Conservation (phyloP, 208 protist species). For the Leishmania tropica region DNA sequence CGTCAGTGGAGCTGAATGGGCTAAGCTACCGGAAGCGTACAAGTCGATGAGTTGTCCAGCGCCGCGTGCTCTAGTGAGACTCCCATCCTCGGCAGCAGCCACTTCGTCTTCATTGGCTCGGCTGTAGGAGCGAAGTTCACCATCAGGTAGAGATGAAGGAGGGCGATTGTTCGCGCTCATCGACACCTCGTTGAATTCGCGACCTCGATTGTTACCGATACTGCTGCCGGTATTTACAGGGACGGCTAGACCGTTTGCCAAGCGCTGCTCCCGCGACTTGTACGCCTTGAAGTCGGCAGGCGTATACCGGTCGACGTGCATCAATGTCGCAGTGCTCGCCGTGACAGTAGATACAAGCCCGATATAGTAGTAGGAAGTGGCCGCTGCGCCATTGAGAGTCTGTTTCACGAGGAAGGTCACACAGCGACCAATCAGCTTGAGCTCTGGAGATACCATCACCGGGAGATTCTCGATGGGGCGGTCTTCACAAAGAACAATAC, state of each 20-base stretch:
- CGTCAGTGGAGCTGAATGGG: not conserved
- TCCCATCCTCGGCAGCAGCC: not conserved
- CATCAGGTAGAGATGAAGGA: no score
- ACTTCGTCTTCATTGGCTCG: not conserved
- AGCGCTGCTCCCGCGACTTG: conserved; percentile 18
- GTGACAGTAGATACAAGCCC: conserved; percentile 64
- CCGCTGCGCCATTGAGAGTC: conserved; percentile 30
- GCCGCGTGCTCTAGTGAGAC: not conserved
- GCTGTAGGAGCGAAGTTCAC: not conserved
- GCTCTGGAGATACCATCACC: conserved; percentile 45
- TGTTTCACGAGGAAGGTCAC: conserved; percentile 51
- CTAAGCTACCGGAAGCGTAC: conserved; percentile 6
- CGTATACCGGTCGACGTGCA: conserved; percentile 67
- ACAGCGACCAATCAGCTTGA: conserved; percentile 80
- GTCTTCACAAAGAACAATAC: conserved; percentile 48
- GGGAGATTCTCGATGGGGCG: conserved; percentile 69
- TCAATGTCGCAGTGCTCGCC: conserved; percentile 59
- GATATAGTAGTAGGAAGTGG: conserved; percentile 51
- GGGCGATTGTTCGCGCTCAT: not conserved
- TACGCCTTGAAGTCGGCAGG: conserved; percentile 45
- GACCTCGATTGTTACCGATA: not conserved
- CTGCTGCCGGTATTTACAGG: no score
- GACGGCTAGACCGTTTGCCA: not conserved
- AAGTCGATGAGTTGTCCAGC: not conserved
- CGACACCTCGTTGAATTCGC: no score